phyloP scores from a whole-genome alignment of 345 rosid genomes.

The Trapa incisa region DNA sequence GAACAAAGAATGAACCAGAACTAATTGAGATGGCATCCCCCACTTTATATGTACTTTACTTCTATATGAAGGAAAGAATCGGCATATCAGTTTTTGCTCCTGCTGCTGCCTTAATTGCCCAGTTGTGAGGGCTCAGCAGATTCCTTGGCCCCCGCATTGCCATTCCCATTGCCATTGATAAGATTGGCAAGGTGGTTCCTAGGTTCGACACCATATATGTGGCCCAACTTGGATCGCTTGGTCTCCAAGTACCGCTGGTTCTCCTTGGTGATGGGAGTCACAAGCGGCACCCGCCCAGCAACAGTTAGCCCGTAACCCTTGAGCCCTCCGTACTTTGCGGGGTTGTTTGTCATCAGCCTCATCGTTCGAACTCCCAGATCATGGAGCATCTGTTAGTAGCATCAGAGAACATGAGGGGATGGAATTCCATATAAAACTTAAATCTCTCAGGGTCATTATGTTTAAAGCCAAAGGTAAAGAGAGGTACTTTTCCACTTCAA shows the following conservation, averaged over 20 bases:
- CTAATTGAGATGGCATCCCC: background rate
- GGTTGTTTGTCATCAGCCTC: constrained; percentile 90
- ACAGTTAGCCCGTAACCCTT: constrained; percentile 67
- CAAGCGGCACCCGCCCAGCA: constrained; percentile 56
- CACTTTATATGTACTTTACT: too few relatives aligned
- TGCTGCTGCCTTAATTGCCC: too few relatives aligned
- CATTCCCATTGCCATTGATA: too few relatives aligned
- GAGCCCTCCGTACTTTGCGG: constrained; percentile 65
- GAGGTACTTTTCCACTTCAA: background rate
- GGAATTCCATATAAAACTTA: constrained; percentile 31
- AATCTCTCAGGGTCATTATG: constrained; percentile 38
- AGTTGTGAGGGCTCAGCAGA: background rate
- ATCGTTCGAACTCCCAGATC: constrained; percentile 76
- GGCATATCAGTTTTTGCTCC: too few relatives aligned
- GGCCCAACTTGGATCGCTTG: too few relatives aligned
- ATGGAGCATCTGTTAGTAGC: constrained; percentile 42
- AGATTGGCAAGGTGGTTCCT: too few relatives aligned
- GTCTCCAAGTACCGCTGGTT: constrained; percentile 20
- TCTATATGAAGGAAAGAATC: too few relatives aligned
- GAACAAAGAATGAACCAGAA: background rate
- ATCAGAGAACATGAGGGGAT: background rate
- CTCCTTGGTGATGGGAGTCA: constrained; percentile 54
- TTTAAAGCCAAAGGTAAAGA: background rate
- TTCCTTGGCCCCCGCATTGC: background rate
- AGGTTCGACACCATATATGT: too few relatives aligned